Evolutionary conservation across 2,329 filamentous ascomycete genomes (phyloP), one percentile per base, ranked within the genome.

Genomic region (Paraphaeosphaeria minitans): DNA sequence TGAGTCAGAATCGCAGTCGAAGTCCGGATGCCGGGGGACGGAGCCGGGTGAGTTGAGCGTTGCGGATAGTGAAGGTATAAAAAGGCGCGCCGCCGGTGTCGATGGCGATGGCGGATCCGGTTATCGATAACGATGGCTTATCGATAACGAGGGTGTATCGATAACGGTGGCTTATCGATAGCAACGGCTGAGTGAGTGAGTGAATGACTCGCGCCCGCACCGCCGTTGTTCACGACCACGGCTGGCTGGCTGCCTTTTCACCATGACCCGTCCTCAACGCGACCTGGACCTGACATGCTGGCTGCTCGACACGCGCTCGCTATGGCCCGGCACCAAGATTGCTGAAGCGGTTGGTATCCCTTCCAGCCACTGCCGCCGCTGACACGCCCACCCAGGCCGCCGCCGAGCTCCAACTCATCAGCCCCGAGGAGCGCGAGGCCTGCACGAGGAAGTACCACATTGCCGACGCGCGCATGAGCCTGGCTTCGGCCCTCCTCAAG

Each of bases 401-500:
- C 46, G 75, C 79, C 59, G 78, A 75, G 12, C 73, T 83, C 56
- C 45, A 66, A 1, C 67, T 82, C 19, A 69, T 83, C 60, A 78
- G 75, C 43, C 66, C 77, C 1, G 77, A 83, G 10, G 89, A 92
- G 72, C 84, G 83, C 60, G 74, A 82, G 53, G 76, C 78, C 14
- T 84, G 88, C 33, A 81, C 87, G 9, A 81, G 81, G 57, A 91
- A 86, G 78, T 85, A 86, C 78, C 86, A 88, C 74, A 79, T 89
- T 66, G 81, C 84, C 70, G 91, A 93, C 77, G 90, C 90, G 54
- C 90, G 89, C 72, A 89, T 93, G 83, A 84, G 85, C 50, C 82
- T 94, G 43, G 89, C 79, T 24, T 93, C 90, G 19, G 84, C 88
- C 45, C 83, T 94, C 51, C 81, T 93, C 59, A 94, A 94, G 79